Evolutionary conservation across 192 early-diverging fungal genomes (phyloP), one percentile per base, ranked within the genome.

Genomic region (Diversispora eburnea): DNA sequence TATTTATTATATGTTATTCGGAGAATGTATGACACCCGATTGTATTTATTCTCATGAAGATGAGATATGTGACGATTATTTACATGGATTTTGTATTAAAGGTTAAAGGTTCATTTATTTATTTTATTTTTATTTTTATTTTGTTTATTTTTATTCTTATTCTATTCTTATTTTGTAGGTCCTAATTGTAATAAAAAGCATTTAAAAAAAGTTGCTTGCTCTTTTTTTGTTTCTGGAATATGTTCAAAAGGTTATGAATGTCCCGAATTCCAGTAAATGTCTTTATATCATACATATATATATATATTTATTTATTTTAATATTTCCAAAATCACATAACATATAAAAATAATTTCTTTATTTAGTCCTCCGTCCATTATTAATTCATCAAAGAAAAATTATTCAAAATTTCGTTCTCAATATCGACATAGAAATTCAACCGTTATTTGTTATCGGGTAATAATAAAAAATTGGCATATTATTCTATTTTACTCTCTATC

Each of bases 151-250:
- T 10, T 17, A 17, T 7, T n/a, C 15, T 43, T 17, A 41, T 17
- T 43, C 17, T 17, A 43, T 45, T 17, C 19, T 17, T 43, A 10
- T 19, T 6, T n/a, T 8, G 5, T 8, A 63, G 61, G 61, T 5
- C 42, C 41, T 0, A 43, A 0, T 7, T 63, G 61, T 63, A 17
- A 19, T 42, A 63, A 43, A 17, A 63, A 63, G n/a, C 61, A 63
- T 45, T 25, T 63, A 41, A 63, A 63, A 63, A 33, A 63, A 63
- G 8, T 41, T 42, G 61, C 12, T 17, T 63, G 61, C n/a, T 15
- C 33, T 42, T 63, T 41, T 13, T 63, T 42, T 8, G n/a, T 63
- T 12, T 9, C 42, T 7, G 61, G 61, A 63, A 42, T 42, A 42
- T 63, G 61, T 63, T 41, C 61, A 17, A 33, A 17, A 2, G 61